phyloP scores from a whole-genome alignment of 768 basidiomycete genomes.

The Russula foetens region DNA sequence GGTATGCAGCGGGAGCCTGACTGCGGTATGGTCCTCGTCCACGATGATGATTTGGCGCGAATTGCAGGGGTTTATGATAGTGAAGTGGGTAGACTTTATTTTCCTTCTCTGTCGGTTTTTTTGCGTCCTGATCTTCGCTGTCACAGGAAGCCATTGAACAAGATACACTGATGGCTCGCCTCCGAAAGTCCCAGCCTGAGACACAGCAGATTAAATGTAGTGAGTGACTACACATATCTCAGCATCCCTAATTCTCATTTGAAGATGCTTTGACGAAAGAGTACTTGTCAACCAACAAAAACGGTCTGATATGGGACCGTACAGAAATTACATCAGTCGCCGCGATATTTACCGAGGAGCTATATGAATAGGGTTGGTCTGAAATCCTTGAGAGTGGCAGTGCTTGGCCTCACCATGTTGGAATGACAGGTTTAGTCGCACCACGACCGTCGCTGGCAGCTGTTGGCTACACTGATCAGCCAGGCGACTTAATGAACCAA shows the following conservation, averaged over 20 bases:
- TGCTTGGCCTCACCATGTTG: not conserved
- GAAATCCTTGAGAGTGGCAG: not conserved
- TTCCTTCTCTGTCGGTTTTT: too few species aligned
- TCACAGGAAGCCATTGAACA: not conserved
- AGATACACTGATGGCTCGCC: not conserved
- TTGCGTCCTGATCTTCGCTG: not conserved
- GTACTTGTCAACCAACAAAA: too few species aligned
- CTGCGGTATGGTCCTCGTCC: not conserved
- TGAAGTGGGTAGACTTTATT: not conserved
- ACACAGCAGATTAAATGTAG: not conserved
- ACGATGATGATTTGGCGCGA: not conserved
- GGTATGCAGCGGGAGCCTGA: not conserved
- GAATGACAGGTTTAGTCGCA: not conserved
- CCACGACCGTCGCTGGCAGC: not conserved
- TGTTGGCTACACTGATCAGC: too few species aligned
- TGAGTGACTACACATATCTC: not conserved
- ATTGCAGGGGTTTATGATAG: not conserved
- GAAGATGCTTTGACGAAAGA: not conserved
- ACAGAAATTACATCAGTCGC: not conserved
- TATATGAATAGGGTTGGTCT: not conserved
- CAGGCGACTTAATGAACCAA: not conserved
- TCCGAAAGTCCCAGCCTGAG: not conserved
- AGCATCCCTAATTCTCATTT: not conserved
- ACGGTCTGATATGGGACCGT: not conserved
- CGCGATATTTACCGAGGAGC: not conserved